phyloP scores from a whole-genome alignment of 345 rosid genomes.

The Arabis hirsuta region DNA sequence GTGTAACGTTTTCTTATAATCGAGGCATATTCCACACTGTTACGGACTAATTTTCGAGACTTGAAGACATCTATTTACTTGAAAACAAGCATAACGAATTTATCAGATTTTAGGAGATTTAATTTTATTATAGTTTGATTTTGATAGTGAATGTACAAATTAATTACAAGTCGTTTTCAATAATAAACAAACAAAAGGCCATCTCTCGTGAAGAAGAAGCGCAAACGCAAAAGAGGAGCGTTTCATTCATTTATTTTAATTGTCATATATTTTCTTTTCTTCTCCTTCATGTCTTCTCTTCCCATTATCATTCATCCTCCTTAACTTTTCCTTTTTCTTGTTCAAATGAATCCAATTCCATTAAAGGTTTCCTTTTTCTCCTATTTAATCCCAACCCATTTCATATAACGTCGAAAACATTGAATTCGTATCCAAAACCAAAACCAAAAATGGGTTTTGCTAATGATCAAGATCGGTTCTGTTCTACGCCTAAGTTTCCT shows the following conservation, averaged over 20 bases:
- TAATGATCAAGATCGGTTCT: slow-evolving; percentile 37
- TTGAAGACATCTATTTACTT: too few relatives aligned
- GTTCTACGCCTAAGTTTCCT: slow-evolving; percentile 59
- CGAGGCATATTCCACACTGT: too few relatives aligned
- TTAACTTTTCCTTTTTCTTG: slow-evolving; percentile 41
- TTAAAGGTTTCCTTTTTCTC: slow-evolving; percentile 22
- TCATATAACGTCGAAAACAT: slow-evolving; percentile 28
- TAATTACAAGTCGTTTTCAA: too few relatives aligned
- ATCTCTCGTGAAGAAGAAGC: slow-evolving; percentile 54
- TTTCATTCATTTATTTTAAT: slow-evolving; percentile 38
- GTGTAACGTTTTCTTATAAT: slow-evolving; percentile 14
- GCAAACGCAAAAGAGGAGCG: slow-evolving; percentile 46
- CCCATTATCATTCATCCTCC: slow-evolving; percentile 33
- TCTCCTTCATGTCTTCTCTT: slow-evolving; percentile 30
- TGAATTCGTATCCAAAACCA: too few relatives aligned
- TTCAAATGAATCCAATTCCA: slow-evolving; percentile 38
- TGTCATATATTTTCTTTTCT: slow-evolving; percentile 21
- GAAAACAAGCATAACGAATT: too few relatives aligned
- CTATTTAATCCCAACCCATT: slow-evolving; percentile 41
- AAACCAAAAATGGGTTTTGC: slow-evolving; percentile 3
- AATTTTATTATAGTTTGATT: too few relatives aligned
- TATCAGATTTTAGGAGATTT: too few relatives aligned
- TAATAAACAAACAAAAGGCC: neutral
- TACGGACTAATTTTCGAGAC: too few relatives aligned
- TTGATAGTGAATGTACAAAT: too few relatives aligned